Conservation (phyloP, 805 yeast genomes). For the Metschnikowia koreensis region DNA sequence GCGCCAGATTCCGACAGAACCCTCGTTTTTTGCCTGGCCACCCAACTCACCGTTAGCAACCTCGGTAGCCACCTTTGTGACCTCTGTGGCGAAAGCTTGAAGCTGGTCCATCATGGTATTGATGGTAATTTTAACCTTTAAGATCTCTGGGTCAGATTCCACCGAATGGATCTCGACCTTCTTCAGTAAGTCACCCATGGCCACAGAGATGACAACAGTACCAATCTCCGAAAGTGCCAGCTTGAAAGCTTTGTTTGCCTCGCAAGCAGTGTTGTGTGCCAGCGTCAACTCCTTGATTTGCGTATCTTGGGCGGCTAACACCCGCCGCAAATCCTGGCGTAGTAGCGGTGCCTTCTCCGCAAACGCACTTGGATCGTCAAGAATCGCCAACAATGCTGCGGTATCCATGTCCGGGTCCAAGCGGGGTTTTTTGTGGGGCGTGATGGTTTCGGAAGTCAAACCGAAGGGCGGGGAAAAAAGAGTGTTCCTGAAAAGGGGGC, state of each 20-base stretch:
- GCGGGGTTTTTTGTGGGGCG: constrained; percentile 20
- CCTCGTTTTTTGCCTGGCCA: constrained; percentile 81
- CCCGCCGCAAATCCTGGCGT: constrained; percentile 30
- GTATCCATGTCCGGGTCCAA: constrained; percentile 30
- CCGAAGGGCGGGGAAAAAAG: constrained; percentile 3
- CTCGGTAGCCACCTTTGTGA: constrained; percentile 82
- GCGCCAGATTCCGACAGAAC: constrained; percentile 88
- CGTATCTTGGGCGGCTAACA: constrained; percentile 31
- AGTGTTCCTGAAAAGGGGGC: not conserved
- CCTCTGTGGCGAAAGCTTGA: constrained; percentile 77
- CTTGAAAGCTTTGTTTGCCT: constrained; percentile 68
- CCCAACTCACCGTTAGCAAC: constrained; percentile 90
- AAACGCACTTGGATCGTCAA: constrained; percentile 39
- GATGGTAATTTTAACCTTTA: constrained; percentile 75
- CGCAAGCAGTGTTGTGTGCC: constrained; percentile 35
- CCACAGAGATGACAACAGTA: constrained; percentile 82
- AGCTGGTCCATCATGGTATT: constrained; percentile 88
- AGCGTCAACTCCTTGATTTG: constrained; percentile 25
- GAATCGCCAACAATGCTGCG: constrained; percentile 31
- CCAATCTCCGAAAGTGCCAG: constrained; percentile 77
- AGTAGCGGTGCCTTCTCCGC: constrained; percentile 27
- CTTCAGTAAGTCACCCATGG: constrained; percentile 82
- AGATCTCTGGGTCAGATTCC: constrained; percentile 75
- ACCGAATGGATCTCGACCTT: constrained; percentile 71
- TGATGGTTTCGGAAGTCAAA: constrained; percentile 12